Base-by-base conservation (phyloP, 768 basidiomycete species). In the Tubosaeta brunneosetosa region DNA sequence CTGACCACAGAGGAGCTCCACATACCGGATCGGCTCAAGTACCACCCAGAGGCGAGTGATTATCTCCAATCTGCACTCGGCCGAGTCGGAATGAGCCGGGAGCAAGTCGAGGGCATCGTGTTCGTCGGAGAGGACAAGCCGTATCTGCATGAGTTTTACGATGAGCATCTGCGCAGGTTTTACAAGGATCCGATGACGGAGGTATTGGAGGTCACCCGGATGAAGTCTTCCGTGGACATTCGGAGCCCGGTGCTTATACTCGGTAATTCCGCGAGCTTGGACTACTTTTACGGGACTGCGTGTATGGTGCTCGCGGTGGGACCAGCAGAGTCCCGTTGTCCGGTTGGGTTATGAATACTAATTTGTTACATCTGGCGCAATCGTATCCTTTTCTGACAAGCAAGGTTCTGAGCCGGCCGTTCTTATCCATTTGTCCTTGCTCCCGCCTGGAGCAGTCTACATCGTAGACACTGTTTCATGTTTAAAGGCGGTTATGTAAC, bases 241-340 rank as follows among this genome's bases (percentile, higher is more conserved):
- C 27, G 6, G 37, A 27, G 42, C n/a, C 2, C 48, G 4, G 31
- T 49, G 7, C 36, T 55, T 37, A 7, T 32, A 1, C 53, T 51
- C 11, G 51, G 51, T 1, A 51, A 59, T 9, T 2, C 53, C 25
- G 31, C 49, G 1, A 26, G 49, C 10, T 13, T 53, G 44, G 41
- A n/a, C 0, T 57, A 10, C 43, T 57, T 57, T 49, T 57, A 61
- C n/a, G 59, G 55, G 22, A 50, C 44, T 29, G 59, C 53, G 3
- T 61, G 52, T 36, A 54, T 57, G 52, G 19, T 61, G 41, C 16
- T 57, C 14, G 44, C 52, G 3, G 36, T 57, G 11, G 52, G 26
- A 41, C 41, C 55, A 0, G 52, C 52, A 0, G 52, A 41, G 27
- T 37, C 52, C 0, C 52, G 59, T 17, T 19, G 36, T 0, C 3